Evolutionary conservation across 2,329 filamentous ascomycete genomes (phyloP).

Genomic region (Lasiodiplodia sp.): DNA sequence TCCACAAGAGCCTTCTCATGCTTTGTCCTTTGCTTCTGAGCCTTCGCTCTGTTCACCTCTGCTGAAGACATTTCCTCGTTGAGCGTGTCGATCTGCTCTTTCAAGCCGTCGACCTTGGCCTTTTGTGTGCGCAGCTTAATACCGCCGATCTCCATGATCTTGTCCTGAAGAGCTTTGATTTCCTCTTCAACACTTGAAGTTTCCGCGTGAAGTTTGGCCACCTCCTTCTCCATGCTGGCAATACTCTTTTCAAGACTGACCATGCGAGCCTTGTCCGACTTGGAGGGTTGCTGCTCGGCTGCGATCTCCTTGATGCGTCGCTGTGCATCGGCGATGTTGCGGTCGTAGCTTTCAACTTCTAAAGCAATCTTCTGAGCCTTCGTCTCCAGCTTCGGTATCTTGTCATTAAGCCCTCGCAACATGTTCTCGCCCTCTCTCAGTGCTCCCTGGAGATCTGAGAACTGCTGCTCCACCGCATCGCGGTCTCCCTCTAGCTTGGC

Average conservation of each 20-base stretch:
- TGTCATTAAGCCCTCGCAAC: slow-evolving; percentile 74
- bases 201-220: slow-evolving; percentile 80
- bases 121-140: slow-evolving; percentile 91
- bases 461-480: slow-evolving; percentile 82
- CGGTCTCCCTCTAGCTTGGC: slow-evolving; percentile 85
- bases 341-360: slow-evolving; percentile 83
- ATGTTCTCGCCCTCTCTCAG: slow-evolving; percentile 79
- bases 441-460: slow-evolving; percentile 83
- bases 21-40: slow-evolving; percentile 89
- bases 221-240: slow-evolving; percentile 74
- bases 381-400: slow-evolving; percentile 86
- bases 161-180: slow-evolving; percentile 91
- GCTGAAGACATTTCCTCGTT: slow-evolving; percentile 84
- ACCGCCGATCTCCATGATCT: slow-evolving; percentile 98
- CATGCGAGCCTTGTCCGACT: slow-evolving; percentile 78
- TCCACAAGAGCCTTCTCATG: slow-evolving; percentile 83
- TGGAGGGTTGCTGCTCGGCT: slow-evolving; percentile 80
- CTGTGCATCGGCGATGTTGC: slow-evolving; percentile 83
- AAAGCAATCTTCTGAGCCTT: slow-evolving; percentile 89
- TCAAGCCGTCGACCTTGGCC: slow-evolving; percentile 86
- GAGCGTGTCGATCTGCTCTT: slow-evolving; percentile 81
- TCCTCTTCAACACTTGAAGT: slow-evolving; percentile 91
- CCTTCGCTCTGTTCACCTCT: slow-evolving; percentile 88
- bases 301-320: slow-evolving; percentile 85
- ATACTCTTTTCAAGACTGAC: slow-evolving; percentile 80